A percentile compares a stretch with the other conserved stretches of the same genome.
Evolutionary conservation across 176 grass and related monocot genomes (phyloP).

Genomic region (Pharus latifolius): DNA sequence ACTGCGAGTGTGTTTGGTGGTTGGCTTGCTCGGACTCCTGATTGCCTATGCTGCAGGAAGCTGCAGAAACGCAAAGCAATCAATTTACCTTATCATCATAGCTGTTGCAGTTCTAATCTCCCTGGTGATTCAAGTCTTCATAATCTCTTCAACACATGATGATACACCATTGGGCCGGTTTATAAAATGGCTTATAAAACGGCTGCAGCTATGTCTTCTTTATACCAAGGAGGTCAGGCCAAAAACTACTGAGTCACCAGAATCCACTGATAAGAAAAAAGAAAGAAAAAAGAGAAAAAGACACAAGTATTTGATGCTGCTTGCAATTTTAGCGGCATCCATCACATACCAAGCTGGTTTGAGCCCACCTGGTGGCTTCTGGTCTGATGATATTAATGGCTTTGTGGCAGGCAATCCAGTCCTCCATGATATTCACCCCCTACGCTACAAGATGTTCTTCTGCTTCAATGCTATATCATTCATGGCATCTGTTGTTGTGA

Average conservation of each 20-base stretch:
- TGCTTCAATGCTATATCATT: constrained; percentile 37
- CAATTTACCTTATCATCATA: constrained; percentile 10
- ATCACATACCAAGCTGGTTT: constrained; percentile 46
- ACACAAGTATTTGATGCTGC: constrained; percentile 43
- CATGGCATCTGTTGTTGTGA: constrained; percentile 20
- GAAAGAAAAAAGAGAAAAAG: constrained; percentile 10
- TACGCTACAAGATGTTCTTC: constrained; percentile 25
- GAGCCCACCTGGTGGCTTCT: constrained; percentile 42
- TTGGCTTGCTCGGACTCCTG: constrained; percentile 19
- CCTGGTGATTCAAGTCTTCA: constrained; percentile 13
- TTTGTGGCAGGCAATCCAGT: constrained; percentile 17
- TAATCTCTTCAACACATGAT: not conserved
- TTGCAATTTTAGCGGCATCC: constrained; percentile 37
- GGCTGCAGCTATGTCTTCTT: not conserved
- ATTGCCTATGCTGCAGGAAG: constrained; percentile 25
- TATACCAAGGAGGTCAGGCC: not conserved
- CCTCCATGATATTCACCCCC: not conserved
- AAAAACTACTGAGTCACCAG: not conserved
- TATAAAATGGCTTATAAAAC: not conserved
- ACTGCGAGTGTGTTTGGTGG: constrained; percentile 9
- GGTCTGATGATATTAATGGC: not conserved
- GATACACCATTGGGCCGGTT: not conserved
- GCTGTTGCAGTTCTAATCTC: constrained; percentile 1
- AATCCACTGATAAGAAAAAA: not conserved
- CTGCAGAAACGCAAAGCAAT: constrained; percentile 6